Evolutionary conservation across 306 rosid species (phyloP), one percentile per base, ranked within the genome.

Genomic region (Quercus variabilis): DNA sequence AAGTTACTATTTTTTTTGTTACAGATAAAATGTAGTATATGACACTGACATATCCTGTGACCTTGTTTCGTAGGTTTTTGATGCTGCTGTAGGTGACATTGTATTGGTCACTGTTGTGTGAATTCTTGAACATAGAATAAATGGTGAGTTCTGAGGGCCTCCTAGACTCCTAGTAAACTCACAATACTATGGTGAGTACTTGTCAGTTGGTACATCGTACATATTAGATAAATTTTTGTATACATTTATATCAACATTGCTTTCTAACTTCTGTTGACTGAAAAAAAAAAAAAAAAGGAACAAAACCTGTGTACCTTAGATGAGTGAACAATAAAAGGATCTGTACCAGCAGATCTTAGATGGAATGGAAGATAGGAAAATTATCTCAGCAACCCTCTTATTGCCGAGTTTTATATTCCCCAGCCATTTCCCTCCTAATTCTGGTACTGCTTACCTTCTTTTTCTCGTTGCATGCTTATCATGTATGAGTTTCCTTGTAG

Each of bases 81-180:
- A 88, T 86, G 88, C 87, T 73, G 89, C 75, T 43, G 88, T 88
- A 65, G 91, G 89, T 28, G 91, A 83, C 75, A 83, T 83, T 76
- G 82, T 86, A 8, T 85, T 88, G 21, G 88, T 81, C 71, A 81
- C 88, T 4, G 91, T 88, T 64, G 74, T 88, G 62, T 88, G 91
- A 88, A 74, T 81, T 55, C 80, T 88, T 43, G 91, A 88, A 73
- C 91, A 83, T 71, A 77, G 85, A 64, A 46, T 5, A 41, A 88
- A 88, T 1, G 85, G 83, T 5, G 86, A 88, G 35, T 88, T 88
- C 63, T 65, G 83, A 7, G 91, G 91, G 4, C 83, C 88, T 38
- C 91, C 88, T 38, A 81, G 69, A 23, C 74, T 71, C 38, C 89
- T 85, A 73, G 2, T 88, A 17, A 72, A 49, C 89, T 68, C 78